Evolutionary conservation across 495 filamentous ascomycete genomes (phyloP), one percentile per base, ranked within the genome.

Genomic region (Glutinoglossum americanum): DNA sequence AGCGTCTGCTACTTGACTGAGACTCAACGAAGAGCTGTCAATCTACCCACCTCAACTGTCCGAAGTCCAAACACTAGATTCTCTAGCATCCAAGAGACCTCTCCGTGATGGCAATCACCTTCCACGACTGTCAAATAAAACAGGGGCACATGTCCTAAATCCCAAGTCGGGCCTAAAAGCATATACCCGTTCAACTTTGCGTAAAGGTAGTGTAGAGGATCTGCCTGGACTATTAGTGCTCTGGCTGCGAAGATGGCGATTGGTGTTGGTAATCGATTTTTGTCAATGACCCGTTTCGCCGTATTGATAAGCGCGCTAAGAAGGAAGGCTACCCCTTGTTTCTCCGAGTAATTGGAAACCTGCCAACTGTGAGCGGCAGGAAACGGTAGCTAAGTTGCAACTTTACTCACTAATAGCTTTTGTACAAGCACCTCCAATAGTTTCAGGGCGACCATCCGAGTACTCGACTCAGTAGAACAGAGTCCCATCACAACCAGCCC

Each of bases 181-280:
- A 98, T 77, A 66, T 90, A 90, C 25, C 74, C 74, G 72, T 94
- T 95, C 72, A 90, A 71, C 64, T 94, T 94, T 30, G 79, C 76
- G 63, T 95, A 98, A 39, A 97, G 75, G 59, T 79, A 80, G 63
- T 94, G 85, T 47, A 84, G 71, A 9, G 92, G 90, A 60, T 90
- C 80, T 1, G 71, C 73, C 26, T 93, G 69, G 21, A 94, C 79
- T 1, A 74, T 65, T 9, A 89, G 70, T 17, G 79, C 80, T 58
- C 77, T 77, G 37, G 82, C 76, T 23, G 88, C 81, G 62, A 93
- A 92, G 45, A 83, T 76, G 7, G 81, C 76, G 3, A 84, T 75
- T 8, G 87, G 74, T 66, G 81, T 84, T 1, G 87, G 83, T 9
- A 94, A 68, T 3, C 86, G 80, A 8, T 69, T 64, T 2, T 72